Conservation (phyloP, 2,329 filamentous ascomycete genomes). For the Exophiala sp. region DNA sequence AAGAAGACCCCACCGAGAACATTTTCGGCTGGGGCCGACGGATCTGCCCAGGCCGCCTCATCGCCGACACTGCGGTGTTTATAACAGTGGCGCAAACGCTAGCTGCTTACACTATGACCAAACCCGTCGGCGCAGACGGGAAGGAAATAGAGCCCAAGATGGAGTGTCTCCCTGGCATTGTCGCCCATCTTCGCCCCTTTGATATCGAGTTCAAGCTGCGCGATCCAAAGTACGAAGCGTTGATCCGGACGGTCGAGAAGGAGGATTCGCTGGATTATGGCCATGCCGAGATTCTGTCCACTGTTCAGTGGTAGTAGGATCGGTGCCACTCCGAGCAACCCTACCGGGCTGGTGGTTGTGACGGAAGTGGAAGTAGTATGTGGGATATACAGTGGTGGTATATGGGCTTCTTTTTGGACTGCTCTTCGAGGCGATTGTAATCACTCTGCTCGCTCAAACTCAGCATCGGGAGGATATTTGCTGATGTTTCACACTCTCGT, state of each 20-base stretch:
- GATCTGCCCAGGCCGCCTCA: constrained; percentile 37
- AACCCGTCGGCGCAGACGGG: constrained; percentile 34
- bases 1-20: constrained; percentile 43
- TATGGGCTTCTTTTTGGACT: no score
- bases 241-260: constrained; percentile 33
- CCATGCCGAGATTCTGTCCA: background rate
- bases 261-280: background rate
- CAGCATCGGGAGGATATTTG: no score
- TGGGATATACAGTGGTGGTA: no score
- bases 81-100: constrained; percentile 53
- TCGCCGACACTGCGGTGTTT: constrained; percentile 37
- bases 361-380: no score
- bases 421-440: no score
- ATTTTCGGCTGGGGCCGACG: constrained; percentile 54
- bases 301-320: background rate
- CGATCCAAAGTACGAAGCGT: constrained; percentile 28
- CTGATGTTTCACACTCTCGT: no score
- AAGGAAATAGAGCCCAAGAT: constrained; percentile 39
- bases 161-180: constrained; percentile 35
- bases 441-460: no score
- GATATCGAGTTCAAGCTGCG: constrained; percentile 32
- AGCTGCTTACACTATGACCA: constrained; percentile 16
- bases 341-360: background rate
- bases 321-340: no score
- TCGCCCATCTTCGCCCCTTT: constrained; percentile 36